phyloP scores from a whole-genome alignment of 2,329 filamentous ascomycete species.

The Fusarium piperis region DNA sequence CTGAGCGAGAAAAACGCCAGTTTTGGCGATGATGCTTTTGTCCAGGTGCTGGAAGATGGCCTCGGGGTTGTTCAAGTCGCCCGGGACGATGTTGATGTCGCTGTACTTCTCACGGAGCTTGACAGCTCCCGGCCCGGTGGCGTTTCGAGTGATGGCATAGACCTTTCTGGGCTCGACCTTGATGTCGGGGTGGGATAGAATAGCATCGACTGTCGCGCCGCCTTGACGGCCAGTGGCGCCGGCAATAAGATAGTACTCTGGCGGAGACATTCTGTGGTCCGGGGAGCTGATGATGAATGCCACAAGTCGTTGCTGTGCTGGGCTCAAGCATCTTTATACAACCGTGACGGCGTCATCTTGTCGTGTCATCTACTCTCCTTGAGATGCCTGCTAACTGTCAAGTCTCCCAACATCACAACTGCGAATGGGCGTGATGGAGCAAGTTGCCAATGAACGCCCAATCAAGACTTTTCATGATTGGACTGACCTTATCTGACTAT shows the following conservation, averaged over 20 bases:
- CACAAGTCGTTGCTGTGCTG: not conserved
- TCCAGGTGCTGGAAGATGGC: slow-evolving; percentile 54
- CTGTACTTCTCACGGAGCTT: slow-evolving; percentile 47
- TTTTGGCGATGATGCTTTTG: slow-evolving; percentile 14
- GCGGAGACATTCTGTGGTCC: not conserved
- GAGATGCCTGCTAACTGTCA: not conserved
- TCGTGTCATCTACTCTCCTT: not conserved
- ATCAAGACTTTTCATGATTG: not conserved
- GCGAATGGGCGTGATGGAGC: not conserved
- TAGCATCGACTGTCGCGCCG: slow-evolving; percentile 41
- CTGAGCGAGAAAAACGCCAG: slow-evolving; percentile 38
- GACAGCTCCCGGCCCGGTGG: slow-evolving; percentile 55
- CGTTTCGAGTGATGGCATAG: slow-evolving; percentile 61
- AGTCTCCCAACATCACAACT: not conserved
- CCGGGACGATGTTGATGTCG: slow-evolving; percentile 61
- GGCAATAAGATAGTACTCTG: slow-evolving; percentile 34
- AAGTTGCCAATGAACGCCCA: not conserved
- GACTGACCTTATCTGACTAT: not conserved
- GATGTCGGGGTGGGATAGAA: slow-evolving; percentile 44
- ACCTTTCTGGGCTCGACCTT: slow-evolving; percentile 53
- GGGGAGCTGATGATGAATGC: not conserved
- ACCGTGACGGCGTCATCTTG: not conserved
- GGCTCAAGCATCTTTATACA: not conserved
- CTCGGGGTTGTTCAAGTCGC: slow-evolving; percentile 60
- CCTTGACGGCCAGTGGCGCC: slow-evolving; percentile 47